Percentiles rank a stretch among this genome's conserved stretches.
These are phyloP conservation scores for Wickerhamomyces strasburgensis DNA, from an alignment of 805 yeast species.

Conservation along the genomic window DNA sequence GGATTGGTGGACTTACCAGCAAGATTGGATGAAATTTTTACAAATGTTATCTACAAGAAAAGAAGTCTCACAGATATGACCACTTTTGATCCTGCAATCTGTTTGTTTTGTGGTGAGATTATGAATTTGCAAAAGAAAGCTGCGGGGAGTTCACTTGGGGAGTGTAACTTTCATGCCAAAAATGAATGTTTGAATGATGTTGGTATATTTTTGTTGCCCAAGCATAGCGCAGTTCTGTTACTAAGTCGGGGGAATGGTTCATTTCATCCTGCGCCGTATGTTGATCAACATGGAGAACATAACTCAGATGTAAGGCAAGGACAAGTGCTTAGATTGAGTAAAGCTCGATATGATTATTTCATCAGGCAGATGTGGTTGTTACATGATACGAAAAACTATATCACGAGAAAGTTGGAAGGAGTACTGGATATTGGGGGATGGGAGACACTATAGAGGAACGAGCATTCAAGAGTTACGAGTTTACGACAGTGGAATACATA, in stretches of 20 bases:
- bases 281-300: conserved; percentile 82
- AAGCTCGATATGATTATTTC: conserved; percentile 59
- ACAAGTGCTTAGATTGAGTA: conserved; percentile 64
- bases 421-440: conserved; percentile 90
- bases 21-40: conserved; percentile 64
- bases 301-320: conserved; percentile 69
- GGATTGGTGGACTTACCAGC: conserved; percentile 59
- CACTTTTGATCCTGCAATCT: conserved; percentile 71
- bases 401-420: conserved; percentile 77
- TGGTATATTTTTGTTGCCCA: conserved; percentile 72
- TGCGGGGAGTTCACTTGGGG: conserved; percentile 53
- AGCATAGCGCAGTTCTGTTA: conserved; percentile 58
- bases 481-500: too few relatives aligned
- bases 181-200: conserved; percentile 59
- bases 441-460: conserved; percentile 69
- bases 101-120: conserved; percentile 73
- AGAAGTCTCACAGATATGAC: conserved; percentile 35
- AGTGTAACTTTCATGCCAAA: conserved; percentile 68
- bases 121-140: conserved; percentile 61
- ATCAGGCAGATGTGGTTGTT: conserved; percentile 68
- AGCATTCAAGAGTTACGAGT: too few relatives aligned
- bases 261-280: conserved; percentile 76
- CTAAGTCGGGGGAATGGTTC: conserved; percentile 76
- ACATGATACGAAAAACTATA: conserved; percentile 69
- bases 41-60: conserved; percentile 46